Evolutionary conservation across 202 grass and related monocot genomes (phyloP).

Genomic region (Schoenoplectus tabernaemontani): DNA sequence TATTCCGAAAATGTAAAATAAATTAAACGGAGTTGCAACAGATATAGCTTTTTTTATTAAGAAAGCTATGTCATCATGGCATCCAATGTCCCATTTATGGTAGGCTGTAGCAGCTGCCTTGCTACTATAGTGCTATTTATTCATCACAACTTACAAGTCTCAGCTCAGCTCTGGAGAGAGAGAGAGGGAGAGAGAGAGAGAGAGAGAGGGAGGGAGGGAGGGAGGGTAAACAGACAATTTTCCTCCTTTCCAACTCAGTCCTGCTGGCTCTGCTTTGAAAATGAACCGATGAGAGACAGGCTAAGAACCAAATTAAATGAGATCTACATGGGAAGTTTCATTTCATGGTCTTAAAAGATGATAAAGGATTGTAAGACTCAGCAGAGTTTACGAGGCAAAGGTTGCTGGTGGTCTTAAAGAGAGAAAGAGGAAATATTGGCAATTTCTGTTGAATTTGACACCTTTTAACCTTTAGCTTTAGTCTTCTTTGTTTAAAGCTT

Average conservation of each 20-base stretch:
- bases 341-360: slow-evolving; percentile 20
- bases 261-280: slow-evolving; percentile 21
- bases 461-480: slow-evolving; percentile 31
- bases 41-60: no score
- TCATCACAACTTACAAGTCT: background rate
- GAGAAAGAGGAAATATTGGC: background rate
- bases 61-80: no score
- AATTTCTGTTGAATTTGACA: no score
- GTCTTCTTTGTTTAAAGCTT: slow-evolving; percentile 27
- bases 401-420: slow-evolving; percentile 14
- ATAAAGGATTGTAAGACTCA: slow-evolving; percentile 5
- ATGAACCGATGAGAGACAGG: slow-evolving; percentile 5
- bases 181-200: no score
- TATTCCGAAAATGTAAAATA: no score
- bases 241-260: slow-evolving; percentile 2
- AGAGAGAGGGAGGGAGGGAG: no score
- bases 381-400: slow-evolving; percentile 9
- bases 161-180: background rate
- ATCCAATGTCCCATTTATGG: no score
- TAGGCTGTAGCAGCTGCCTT: no score
- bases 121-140: slow-evolving; percentile 1
- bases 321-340: slow-evolving; percentile 28
- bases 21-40: no score
- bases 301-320: slow-evolving; percentile 8
- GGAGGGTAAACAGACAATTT: background rate